Conservation (phyloP, 352 stramenopile genomes). For the Stramenopiles sp. region DNA sequence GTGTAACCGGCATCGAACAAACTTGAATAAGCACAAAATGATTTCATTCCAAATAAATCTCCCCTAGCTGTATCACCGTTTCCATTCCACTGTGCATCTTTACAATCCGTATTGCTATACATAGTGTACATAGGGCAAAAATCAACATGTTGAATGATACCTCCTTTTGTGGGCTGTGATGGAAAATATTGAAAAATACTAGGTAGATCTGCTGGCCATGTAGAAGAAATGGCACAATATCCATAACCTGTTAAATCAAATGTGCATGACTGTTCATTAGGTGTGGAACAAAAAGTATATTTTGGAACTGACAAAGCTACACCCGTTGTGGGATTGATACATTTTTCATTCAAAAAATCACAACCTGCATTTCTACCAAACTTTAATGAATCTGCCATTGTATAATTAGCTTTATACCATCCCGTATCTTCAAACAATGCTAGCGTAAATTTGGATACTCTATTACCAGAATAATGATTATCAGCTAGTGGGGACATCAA, state of each 20-base stretch:
- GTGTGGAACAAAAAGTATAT: slow-evolving; percentile 27
- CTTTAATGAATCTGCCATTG: slow-evolving; percentile 31
- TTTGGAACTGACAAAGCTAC: slow-evolving; percentile 19
- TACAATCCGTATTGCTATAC: slow-evolving; percentile 50
- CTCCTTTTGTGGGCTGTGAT: slow-evolving; percentile 31
- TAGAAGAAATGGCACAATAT: slow-evolving; percentile 45
- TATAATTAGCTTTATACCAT: slow-evolving; percentile 48
- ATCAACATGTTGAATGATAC: slow-evolving; percentile 38
- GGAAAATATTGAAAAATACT: slow-evolving; percentile 53
- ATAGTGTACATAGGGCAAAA: slow-evolving; percentile 50
- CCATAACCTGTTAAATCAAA: slow-evolving; percentile 40
- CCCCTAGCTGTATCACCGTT: background rate
- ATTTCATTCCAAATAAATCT: background rate
- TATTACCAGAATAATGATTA: slow-evolving; percentile 28
- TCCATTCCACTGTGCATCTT: slow-evolving; percentile 19
- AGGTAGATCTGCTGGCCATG: slow-evolving; percentile 39
- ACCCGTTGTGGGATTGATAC: slow-evolving; percentile 39
- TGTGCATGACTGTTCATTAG: slow-evolving; percentile 30
- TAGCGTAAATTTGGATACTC: slow-evolving; percentile 40
- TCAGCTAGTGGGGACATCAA: slow-evolving; percentile 48
- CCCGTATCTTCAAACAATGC: slow-evolving; percentile 50
- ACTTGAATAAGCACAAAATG: background rate
- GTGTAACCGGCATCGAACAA: background rate
- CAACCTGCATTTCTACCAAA: slow-evolving; percentile 51
- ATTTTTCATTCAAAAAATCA: slow-evolving; percentile 31